phyloP scores from a whole-genome alignment of 768 basidiomycete species.

The Mrakia blollopis region DNA sequence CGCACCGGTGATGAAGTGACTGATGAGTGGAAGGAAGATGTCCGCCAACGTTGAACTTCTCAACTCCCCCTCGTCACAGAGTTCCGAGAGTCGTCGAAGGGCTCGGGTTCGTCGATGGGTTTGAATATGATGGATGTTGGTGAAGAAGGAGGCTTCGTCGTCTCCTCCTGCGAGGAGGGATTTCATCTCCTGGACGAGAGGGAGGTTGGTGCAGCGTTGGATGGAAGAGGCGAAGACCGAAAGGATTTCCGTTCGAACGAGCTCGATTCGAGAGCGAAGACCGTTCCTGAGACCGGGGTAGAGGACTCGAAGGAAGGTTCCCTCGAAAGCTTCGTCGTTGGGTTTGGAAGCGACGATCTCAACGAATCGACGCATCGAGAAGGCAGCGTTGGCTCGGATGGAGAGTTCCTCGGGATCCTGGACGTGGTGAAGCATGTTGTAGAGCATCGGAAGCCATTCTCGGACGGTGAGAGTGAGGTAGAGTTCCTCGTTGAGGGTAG shows the following conservation, averaged over 20 bases:
- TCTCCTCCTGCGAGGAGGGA: constrained; percentile 78
- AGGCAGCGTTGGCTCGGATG: constrained; percentile 73
- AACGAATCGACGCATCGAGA: constrained; percentile 70
- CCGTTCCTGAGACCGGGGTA: constrained; percentile 75
- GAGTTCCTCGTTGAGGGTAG: constrained; percentile 62
- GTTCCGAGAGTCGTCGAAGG: constrained; percentile 73
- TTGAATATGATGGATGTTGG: constrained; percentile 91
- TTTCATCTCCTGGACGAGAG: constrained; percentile 69
- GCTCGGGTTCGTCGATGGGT: constrained; percentile 82
- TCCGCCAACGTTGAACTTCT: constrained; percentile 62
- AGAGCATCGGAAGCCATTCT: constrained; percentile 76
- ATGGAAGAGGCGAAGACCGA: constrained; percentile 73
- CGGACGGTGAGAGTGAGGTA: constrained; percentile 39
- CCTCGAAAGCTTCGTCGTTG: constrained; percentile 45
- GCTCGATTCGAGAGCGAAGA: constrained; percentile 70
- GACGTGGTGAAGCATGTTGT: constrained; percentile 77
- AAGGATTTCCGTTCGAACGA: constrained; percentile 79
- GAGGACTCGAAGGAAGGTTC: constrained; percentile 59
- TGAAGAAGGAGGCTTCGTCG: constrained; percentile 93
- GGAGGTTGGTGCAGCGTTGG: constrained; percentile 56
- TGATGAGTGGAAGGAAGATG: constrained; percentile 79
- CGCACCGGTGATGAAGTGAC: constrained; percentile 66
- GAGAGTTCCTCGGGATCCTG: constrained; percentile 86
- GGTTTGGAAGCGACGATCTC: constrained; percentile 46
- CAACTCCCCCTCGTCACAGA: constrained; percentile 61